Evolutionary conservation across 78 protist genomes (phyloP).

Genomic region (Monocercomonoides exilis): DNA sequence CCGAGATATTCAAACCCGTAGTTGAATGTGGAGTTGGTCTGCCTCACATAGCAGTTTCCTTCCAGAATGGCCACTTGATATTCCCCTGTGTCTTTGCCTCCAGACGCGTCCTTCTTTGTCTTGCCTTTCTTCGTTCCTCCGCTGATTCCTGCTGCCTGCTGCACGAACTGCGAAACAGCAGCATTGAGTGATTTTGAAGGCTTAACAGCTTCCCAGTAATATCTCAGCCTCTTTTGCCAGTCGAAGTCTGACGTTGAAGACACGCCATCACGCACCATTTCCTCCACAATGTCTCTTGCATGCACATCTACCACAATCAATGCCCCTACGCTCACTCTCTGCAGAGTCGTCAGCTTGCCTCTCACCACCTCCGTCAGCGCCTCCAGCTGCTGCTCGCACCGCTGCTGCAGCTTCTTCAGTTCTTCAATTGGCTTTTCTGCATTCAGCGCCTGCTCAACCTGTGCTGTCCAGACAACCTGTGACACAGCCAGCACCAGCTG

Average conservation of each 20-base stretch:
- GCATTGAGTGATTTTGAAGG: not conserved
- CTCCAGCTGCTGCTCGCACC: not conserved
- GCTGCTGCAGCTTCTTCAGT: not conserved
- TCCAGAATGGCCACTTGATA: not conserved
- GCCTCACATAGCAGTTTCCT: slow-evolving; percentile 39
- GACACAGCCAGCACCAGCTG: slow-evolving; percentile 30
- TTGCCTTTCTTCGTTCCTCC: not conserved
- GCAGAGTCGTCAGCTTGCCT: slow-evolving; percentile 33
- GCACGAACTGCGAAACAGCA: not conserved
- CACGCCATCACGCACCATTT: slow-evolving; percentile 29
- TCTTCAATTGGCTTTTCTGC: not conserved
- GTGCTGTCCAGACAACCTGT: slow-evolving; percentile 53
- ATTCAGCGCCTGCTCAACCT: slow-evolving; percentile 31
- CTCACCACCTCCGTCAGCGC: slow-evolving; percentile 7
- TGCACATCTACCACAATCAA: slow-evolving; percentile 72
- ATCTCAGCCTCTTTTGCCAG: slow-evolving; percentile 55
- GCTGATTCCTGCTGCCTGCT: not conserved
- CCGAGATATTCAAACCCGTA: slow-evolving; percentile 80
- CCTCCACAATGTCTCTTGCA: slow-evolving; percentile 57
- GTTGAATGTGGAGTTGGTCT: slow-evolving; percentile 23
- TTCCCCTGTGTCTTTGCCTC: no score
- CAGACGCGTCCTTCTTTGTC: not conserved
- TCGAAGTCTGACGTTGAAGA: slow-evolving; percentile 39
- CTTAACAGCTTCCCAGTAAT: not conserved
- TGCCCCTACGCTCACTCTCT: slow-evolving; percentile 44